These are phyloP conservation scores for Phascolomyces articulosus DNA, from an alignment of 371 early-diverging fungal genomes.

Conservation along the genomic window DNA sequence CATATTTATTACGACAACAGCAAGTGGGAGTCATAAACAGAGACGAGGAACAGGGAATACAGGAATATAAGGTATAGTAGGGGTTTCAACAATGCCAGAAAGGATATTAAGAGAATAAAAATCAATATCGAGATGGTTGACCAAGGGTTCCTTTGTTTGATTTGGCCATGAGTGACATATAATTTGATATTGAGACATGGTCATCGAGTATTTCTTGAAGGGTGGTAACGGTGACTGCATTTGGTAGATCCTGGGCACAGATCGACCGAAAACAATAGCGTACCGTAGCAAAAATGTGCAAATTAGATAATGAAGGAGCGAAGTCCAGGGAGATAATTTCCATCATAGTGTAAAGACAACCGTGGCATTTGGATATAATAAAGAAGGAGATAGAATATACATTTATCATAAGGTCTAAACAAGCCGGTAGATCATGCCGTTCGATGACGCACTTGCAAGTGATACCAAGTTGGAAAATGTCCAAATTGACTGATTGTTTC, in stretches of 20 bases:
- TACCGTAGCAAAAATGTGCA: slow-evolving; percentile 26
- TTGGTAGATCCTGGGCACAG: slow-evolving; percentile 14
- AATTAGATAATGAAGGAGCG: slow-evolving; percentile 22
- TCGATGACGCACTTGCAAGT: slow-evolving; percentile 25
- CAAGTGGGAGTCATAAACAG: too few relatives aligned
- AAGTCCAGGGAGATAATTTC: slow-evolving; percentile 20
- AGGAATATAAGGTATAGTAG: too few relatives aligned
- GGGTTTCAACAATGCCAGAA: neutral
- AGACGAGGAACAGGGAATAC: too few relatives aligned
- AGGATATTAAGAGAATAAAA: slow-evolving; percentile 11
- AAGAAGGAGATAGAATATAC: slow-evolving; percentile 24
- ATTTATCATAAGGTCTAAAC: slow-evolving; percentile 22
- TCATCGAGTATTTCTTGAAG: slow-evolving; percentile 17
- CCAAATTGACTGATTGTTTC: slow-evolving; percentile 22
- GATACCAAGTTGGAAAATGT: slow-evolving; percentile 24
- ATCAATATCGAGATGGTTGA: slow-evolving; percentile 24
- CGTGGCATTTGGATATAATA: slow-evolving; percentile 24
- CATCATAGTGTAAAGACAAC: slow-evolving; percentile 22
- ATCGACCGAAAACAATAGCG: slow-evolving; percentile 22
- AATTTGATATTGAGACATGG: slow-evolving; percentile 23
- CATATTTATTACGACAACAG: too few relatives aligned
- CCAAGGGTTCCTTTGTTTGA: slow-evolving; percentile 22
- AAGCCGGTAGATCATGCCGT: slow-evolving; percentile 18
- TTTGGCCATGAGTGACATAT: slow-evolving; percentile 24
- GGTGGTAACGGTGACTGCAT: slow-evolving; percentile 9